phyloP scores from a whole-genome alignment of 176 grass and related monocot genomes.

The Saccharum spontaneum region DNA sequence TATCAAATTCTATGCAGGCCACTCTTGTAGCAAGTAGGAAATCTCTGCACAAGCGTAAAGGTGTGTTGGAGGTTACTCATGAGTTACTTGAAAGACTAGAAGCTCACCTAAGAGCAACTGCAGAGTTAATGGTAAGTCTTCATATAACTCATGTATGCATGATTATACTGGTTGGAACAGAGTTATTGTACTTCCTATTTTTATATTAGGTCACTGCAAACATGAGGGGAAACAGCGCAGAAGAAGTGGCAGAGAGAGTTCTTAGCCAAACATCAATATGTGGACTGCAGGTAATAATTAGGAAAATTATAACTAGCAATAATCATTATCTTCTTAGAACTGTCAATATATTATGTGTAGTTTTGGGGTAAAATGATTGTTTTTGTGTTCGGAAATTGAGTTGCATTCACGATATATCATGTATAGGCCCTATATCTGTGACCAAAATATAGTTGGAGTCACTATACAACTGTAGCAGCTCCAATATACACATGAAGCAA shows the following conservation, averaged over 20 bases:
- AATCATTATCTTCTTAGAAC: background rate
- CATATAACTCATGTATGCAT: slow-evolving; percentile 27
- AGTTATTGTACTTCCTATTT: slow-evolving; percentile 23
- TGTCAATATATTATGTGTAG: background rate
- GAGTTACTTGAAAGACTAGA: slow-evolving; percentile 98
- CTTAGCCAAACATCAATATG: slow-evolving; percentile 77
- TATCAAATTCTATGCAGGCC: slow-evolving; percentile 54
- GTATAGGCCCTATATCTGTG: background rate
- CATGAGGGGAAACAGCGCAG: slow-evolving; percentile 84
- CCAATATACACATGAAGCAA: background rate
- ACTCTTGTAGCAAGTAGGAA: slow-evolving; percentile 83
- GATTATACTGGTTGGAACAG: background rate
- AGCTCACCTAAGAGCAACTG: slow-evolving; percentile 81
- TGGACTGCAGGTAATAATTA: slow-evolving; percentile 74
- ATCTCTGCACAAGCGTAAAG: slow-evolving; percentile 69
- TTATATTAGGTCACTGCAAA: slow-evolving; percentile 84
- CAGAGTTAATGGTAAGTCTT: slow-evolving; percentile 63
- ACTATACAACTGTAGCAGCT: background rate
- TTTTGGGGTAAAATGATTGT: background rate
- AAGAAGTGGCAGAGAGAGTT: slow-evolving; percentile 92
- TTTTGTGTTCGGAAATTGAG: background rate
- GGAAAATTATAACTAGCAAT: background rate
- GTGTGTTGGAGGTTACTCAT: slow-evolving; percentile 80
- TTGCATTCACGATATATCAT: background rate
- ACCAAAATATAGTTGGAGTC: background rate